A percentile compares a stretch with the other conserved stretches of the same genome.
Conservation (phyloP, 1,284 basidiomycete genomes). For the Papiliotrema terrestris region DNA sequence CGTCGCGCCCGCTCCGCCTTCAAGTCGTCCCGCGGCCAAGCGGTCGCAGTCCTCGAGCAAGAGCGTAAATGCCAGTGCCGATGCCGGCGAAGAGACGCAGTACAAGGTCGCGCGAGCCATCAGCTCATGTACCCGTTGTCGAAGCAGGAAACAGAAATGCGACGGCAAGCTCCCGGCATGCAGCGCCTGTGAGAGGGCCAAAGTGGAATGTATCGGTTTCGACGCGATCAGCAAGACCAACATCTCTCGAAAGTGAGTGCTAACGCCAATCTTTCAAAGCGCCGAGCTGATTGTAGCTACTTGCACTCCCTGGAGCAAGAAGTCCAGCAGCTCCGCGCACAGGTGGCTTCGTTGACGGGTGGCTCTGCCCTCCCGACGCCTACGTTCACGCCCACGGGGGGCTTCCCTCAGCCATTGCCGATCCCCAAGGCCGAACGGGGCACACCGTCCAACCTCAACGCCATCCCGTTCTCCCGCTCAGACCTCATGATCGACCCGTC, state of each 20-base stretch:
- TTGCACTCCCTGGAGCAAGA: slow-evolving; percentile 50
- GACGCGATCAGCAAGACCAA: slow-evolving; percentile 52
- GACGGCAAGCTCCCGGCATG: slow-evolving; percentile 51
- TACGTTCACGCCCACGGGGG: neutral
- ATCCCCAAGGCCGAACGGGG: slow-evolving; percentile 1
- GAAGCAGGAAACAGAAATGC: slow-evolving; percentile 49
- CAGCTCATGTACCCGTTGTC: slow-evolving; percentile 48
- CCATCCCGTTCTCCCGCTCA: slow-evolving; percentile 9
- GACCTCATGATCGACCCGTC: slow-evolving; percentile 20
- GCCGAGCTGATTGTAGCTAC: slow-evolving; percentile 29
- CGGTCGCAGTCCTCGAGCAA: neutral
- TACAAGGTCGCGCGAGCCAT: slow-evolving; percentile 50
- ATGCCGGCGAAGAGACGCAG: slow-evolving; percentile 11
- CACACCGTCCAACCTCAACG: slow-evolving; percentile 11
- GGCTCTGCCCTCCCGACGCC: slow-evolving; percentile 8
- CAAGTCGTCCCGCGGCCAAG: neutral
- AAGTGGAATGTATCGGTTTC: slow-evolving; percentile 52
- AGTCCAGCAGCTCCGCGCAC: slow-evolving; percentile 43
- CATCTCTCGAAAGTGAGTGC: slow-evolving; percentile 48
- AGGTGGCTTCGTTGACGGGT: slow-evolving; percentile 35
- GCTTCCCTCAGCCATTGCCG: slow-evolving; percentile 2
- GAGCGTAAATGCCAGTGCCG: neutral
- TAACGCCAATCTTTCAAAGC: neutral
- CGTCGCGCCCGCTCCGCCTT: neutral
- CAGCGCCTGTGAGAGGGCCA: slow-evolving; percentile 45